Conservation (phyloP, 2,329 filamentous ascomycete species). For the Bimuria novae-zelandiae region DNA sequence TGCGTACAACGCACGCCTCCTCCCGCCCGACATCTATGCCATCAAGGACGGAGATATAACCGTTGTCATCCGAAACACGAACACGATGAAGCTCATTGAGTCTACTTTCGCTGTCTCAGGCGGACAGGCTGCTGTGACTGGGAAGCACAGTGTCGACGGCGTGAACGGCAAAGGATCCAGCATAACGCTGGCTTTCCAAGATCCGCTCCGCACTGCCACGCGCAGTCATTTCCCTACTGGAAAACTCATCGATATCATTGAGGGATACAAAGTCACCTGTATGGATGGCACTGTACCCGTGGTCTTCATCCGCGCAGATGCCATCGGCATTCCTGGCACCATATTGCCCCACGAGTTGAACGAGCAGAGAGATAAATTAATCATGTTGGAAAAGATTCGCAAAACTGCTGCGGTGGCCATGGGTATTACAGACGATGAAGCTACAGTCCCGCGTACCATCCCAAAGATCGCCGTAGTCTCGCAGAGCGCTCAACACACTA, state of each 20-base stretch:
- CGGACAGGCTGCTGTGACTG: conserved; percentile 54
- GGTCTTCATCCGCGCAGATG: conserved; percentile 62
- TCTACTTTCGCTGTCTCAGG: conserved; percentile 60
- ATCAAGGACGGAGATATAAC: conserved; percentile 46
- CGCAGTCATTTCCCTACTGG: conserved; percentile 66
- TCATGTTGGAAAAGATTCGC: conserved; percentile 62
- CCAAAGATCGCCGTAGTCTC: conserved; percentile 67
- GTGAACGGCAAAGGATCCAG: conserved; percentile 63
- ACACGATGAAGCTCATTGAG: conserved; percentile 68
- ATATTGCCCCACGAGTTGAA: conserved; percentile 62
- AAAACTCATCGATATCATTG: conserved; percentile 57
- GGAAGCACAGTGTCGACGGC: conserved; percentile 66
- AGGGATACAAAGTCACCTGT: conserved; percentile 58
- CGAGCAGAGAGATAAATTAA: conserved; percentile 54
- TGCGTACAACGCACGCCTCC: conserved; percentile 61
- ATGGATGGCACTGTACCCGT: conserved; percentile 69
- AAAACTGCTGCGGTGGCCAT: conserved; percentile 62
- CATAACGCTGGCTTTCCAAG: conserved; percentile 64
- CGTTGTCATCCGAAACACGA: conserved; percentile 71
- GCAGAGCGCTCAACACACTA: conserved; percentile 40
- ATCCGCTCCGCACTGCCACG: conserved; percentile 68
- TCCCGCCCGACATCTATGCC: conserved; percentile 39
- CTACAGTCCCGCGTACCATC: conserved; percentile 59
- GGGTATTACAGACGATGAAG: conserved; percentile 58
- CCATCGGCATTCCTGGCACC: conserved; percentile 56